A percentile compares a stretch with the other conserved stretches of the same genome.
phyloP scores from a whole-genome alignment of 2,329 filamentous ascomycete genomes.

The Coniosporium tulheliwenetii region DNA sequence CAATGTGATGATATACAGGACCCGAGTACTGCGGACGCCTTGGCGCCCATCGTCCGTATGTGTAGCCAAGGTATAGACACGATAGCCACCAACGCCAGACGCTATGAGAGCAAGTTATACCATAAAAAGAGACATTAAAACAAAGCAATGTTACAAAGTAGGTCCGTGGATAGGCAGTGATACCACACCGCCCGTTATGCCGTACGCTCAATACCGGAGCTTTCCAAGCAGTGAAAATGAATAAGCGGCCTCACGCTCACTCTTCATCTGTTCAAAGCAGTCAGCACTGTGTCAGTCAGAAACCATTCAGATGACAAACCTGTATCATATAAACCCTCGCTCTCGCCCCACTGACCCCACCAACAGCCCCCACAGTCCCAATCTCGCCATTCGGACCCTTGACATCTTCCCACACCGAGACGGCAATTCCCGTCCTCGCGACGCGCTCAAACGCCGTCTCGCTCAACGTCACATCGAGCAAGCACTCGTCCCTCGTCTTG shows the following conservation, averaged over 20 bases:
- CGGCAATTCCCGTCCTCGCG: conserved; percentile 71
- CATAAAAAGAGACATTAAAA: too few species aligned
- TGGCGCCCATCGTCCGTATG: too few species aligned
- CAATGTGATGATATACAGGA: too few species aligned
- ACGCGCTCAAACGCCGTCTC: conserved; percentile 75
- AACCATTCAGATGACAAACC: conserved; percentile 13
- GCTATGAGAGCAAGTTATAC: too few species aligned
- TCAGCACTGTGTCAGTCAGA: conserved; percentile 2
- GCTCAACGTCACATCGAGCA: conserved; percentile 73
- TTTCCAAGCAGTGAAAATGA: conserved; percentile 34
- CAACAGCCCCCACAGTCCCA: conserved; percentile 41
- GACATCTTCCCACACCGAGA: conserved; percentile 67
- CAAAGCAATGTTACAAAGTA: too few species aligned
- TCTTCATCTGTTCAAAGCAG: conserved; percentile 19
- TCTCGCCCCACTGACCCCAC: conserved; percentile 38
- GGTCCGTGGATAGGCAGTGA: too few species aligned
- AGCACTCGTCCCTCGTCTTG: conserved; percentile 48
- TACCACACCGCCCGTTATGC: too few species aligned
- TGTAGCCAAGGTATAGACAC: too few species aligned
- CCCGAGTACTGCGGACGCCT: too few species aligned
- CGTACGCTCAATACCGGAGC: conserved; percentile 24
- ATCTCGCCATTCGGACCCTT: conserved; percentile 34
- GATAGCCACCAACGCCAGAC: too few species aligned
- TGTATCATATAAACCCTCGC: conserved; percentile 52
- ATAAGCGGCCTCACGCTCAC: conserved; percentile 31